These are phyloP conservation scores for Tricholomella constricta DNA, from an alignment of 768 basidiomycete genomes.

Conservation along the genomic window DNA sequence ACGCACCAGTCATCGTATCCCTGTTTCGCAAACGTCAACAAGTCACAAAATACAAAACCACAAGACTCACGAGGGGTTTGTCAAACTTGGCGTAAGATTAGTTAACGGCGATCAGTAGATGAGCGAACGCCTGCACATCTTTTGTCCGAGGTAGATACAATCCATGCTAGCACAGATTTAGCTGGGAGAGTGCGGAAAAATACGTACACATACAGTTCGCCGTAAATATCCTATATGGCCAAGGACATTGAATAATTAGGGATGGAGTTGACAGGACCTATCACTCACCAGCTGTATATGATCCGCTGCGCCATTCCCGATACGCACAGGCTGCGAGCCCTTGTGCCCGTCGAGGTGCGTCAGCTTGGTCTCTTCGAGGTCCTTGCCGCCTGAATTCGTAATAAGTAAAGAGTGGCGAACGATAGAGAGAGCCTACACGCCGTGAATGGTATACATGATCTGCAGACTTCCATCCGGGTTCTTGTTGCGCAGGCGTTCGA, in stretches of 20 bases:
- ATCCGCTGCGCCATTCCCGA: slow-evolving; percentile 96
- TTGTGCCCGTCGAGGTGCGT: slow-evolving; percentile 88
- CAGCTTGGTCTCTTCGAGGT: slow-evolving; percentile 83
- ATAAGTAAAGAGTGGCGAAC: neutral
- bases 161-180: slow-evolving; percentile 64
- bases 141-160: slow-evolving; percentile 95
- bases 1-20: slow-evolving; percentile 45
- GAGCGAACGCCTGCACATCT: slow-evolving; percentile 63
- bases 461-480: slow-evolving; percentile 91
- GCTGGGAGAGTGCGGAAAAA: neutral
- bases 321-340: slow-evolving; percentile 81
- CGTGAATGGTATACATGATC: slow-evolving; percentile 98
- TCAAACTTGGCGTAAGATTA: slow-evolving; percentile 54
- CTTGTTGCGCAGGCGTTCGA: slow-evolving; percentile 76
- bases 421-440: slow-evolving; percentile 34
- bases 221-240: slow-evolving; percentile 90
- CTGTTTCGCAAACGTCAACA: slow-evolving; percentile 16
- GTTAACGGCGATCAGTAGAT: neutral
- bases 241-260: neutral
- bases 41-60: neutral
- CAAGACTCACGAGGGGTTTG: slow-evolving; percentile 66
- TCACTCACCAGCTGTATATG: slow-evolving; percentile 20
- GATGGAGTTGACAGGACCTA: neutral
- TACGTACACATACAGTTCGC: slow-evolving; percentile 67
- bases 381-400: slow-evolving; percentile 56